Evolutionary conservation across 768 basidiomycete species (phyloP).

Genomic region (Mycena belliarum): DNA sequence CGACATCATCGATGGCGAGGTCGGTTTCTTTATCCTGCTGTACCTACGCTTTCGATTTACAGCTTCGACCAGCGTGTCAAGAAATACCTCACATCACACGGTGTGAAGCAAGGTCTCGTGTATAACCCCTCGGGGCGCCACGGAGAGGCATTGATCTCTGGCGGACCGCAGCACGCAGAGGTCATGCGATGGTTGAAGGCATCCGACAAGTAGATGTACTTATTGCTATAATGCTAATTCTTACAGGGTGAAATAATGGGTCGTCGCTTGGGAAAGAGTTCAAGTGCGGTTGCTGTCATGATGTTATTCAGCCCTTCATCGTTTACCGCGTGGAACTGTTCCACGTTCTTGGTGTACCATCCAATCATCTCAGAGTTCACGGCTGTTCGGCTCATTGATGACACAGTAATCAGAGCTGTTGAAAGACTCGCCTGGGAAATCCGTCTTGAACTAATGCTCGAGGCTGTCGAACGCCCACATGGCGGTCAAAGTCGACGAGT

Average conservation of each 20-base stretch:
- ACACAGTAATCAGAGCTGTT: not conserved
- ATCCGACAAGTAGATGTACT: constrained; percentile 4
- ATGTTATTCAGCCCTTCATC: constrained; percentile 42
- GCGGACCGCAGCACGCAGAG: constrained; percentile 51
- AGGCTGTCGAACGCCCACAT: constrained; percentile 51
- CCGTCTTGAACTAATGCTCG: constrained; percentile 68
- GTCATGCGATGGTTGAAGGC: constrained; percentile 66
- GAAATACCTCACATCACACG: constrained; percentile 75
- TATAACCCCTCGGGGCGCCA: constrained; percentile 65
- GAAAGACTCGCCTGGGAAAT: constrained; percentile 65
- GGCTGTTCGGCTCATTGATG: constrained; percentile 38
- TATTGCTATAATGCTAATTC: not conserved
- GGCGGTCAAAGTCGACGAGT: constrained; percentile 50
- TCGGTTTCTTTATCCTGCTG: constrained; percentile 30
- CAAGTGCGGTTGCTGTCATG: constrained; percentile 51
- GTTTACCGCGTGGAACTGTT: constrained; percentile 47
- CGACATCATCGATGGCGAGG: constrained; percentile 72
- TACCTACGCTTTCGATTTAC: not conserved
- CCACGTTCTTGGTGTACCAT: constrained; percentile 63
- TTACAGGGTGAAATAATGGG: not conserved
- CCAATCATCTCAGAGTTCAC: constrained; percentile 53
- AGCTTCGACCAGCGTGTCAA: constrained; percentile 56
- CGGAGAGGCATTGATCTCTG: constrained; percentile 58
- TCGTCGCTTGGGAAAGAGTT: constrained; percentile 45
- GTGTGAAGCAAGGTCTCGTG: constrained; percentile 64